Conservation (phyloP, 148 eudicot species). For the Persicaria tinctoria region DNA sequence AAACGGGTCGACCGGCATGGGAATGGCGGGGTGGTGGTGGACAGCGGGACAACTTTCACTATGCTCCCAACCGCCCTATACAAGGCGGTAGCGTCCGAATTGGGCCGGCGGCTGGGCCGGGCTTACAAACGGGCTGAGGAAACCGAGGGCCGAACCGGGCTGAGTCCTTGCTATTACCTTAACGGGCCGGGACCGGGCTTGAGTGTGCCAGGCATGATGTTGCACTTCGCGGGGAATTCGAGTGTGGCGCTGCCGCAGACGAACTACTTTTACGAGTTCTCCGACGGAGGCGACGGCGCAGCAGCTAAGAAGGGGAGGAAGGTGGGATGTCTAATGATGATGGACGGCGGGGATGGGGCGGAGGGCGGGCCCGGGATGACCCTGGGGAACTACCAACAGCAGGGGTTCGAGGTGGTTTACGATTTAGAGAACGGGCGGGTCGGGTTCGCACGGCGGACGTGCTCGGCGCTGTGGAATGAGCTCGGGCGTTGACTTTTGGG, state of each 20-base stretch:
- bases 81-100: slow-evolving; percentile 35
- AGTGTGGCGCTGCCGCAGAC: slow-evolving; percentile 63
- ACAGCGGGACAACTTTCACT: slow-evolving; percentile 78
- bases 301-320: slow-evolving; percentile 29
- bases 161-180: slow-evolving; percentile 67
- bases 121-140: slow-evolving; percentile 38
- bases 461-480: slow-evolving; percentile 73
- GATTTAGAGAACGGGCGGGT: slow-evolving; percentile 68
- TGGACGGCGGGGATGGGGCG: slow-evolving; percentile 70
- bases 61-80: slow-evolving; percentile 51
- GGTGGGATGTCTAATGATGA: slow-evolving; percentile 80
- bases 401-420: slow-evolving; percentile 91
- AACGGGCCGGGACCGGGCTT: slow-evolving; percentile 12
- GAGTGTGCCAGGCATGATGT: slow-evolving; percentile 42
- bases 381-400: slow-evolving; percentile 87
- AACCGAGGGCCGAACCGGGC: slow-evolving; percentile 56
- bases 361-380: slow-evolving; percentile 79
- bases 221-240: slow-evolving; percentile 73
- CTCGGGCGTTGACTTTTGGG: slow-evolving; percentile 9
- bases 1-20: slow-evolving; percentile 42
- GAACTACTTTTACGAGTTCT: slow-evolving; percentile 72
- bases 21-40: slow-evolving; percentile 82
- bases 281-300: slow-evolving; percentile 38
- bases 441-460: slow-evolving; percentile 71
- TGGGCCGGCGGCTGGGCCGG: slow-evolving; percentile 27